Evolutionary conservation across 2,329 filamentous ascomycete species (phyloP).

Genomic region (Bretziella fagacearum): DNA sequence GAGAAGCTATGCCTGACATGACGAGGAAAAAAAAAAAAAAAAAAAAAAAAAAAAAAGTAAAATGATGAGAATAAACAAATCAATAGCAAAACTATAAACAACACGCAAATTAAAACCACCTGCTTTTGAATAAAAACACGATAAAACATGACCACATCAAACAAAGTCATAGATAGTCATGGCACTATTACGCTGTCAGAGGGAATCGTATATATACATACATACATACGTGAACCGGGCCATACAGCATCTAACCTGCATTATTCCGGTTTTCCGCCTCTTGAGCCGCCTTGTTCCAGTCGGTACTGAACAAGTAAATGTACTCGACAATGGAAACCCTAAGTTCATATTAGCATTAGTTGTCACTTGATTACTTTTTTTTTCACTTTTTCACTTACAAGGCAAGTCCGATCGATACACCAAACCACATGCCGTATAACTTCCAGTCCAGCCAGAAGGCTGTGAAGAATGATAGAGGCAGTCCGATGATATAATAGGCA

Average conservation of each 20-base stretch:
- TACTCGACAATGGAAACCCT: constrained; percentile 39
- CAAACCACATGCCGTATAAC: constrained; percentile 65
- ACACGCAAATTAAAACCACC: no score
- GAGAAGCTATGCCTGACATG: no score
- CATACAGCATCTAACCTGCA: constrained; percentile 22
- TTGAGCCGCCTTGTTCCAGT: constrained; percentile 36
- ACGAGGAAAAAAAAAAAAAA: no score
- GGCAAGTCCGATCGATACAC: constrained; percentile 54
- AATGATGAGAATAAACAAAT: no score
- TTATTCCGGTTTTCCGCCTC: constrained; percentile 37
- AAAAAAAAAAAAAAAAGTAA: no score
- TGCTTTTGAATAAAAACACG: no score
- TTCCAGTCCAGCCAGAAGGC: constrained; percentile 65
- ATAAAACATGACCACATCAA: no score
- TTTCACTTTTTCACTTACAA: constrained; percentile 36
- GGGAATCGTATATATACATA: no score
- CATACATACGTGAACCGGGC: no score
- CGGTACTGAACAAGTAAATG: constrained; percentile 31
- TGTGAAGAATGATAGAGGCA: constrained; percentile 66
- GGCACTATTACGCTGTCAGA: no score
- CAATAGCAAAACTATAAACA: no score
- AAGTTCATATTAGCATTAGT: constrained; percentile 22
- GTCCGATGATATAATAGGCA: constrained; percentile 69
- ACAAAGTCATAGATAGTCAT: no score
- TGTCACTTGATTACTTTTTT: constrained; percentile 9